These are phyloP conservation scores for Taphrina betulina DNA, from an alignment of 1,139 yeast genomes.

Conservation along the genomic window DNA sequence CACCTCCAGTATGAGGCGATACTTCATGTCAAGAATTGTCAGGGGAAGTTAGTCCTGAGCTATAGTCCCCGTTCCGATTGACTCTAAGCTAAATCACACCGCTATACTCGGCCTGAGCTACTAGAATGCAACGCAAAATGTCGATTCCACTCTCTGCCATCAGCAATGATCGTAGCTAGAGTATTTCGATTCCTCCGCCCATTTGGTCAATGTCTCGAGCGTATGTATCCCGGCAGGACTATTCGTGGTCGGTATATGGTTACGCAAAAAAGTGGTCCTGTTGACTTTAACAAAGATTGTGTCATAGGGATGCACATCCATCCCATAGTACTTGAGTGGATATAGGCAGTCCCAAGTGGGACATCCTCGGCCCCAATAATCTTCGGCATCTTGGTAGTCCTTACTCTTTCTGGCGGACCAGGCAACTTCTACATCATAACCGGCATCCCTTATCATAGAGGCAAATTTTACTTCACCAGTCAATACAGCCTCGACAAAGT, in stretches of 20 bases:
- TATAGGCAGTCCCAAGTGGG: too few relatives aligned
- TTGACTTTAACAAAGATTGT: constrained; percentile 21
- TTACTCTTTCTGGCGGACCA: too few relatives aligned
- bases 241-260: not conserved
- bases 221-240: constrained; percentile 1
- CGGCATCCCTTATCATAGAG: constrained; percentile 17
- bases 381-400: constrained; percentile 2
- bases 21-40: not conserved
- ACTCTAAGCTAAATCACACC: too few relatives aligned
- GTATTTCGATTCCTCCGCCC: constrained; percentile 18
- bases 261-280: not conserved
- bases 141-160: too few relatives aligned
- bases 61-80: not conserved
- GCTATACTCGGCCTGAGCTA: too few relatives aligned
- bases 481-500: constrained; percentile 2
- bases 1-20: not conserved
- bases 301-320: constrained; percentile 28
- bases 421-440: constrained; percentile 26
- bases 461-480: constrained; percentile 8
- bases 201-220: constrained; percentile 12
- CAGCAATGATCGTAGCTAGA: constrained; percentile 25
- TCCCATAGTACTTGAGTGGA: constrained; percentile 1
- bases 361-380: too few relatives aligned
- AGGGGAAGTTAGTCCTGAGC: not conserved
- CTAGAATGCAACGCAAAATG: too few relatives aligned